These are phyloP conservation scores for Phlyctochytrium planicorne DNA, from an alignment of 192 early-diverging fungal genomes.

Conservation along the genomic window DNA sequence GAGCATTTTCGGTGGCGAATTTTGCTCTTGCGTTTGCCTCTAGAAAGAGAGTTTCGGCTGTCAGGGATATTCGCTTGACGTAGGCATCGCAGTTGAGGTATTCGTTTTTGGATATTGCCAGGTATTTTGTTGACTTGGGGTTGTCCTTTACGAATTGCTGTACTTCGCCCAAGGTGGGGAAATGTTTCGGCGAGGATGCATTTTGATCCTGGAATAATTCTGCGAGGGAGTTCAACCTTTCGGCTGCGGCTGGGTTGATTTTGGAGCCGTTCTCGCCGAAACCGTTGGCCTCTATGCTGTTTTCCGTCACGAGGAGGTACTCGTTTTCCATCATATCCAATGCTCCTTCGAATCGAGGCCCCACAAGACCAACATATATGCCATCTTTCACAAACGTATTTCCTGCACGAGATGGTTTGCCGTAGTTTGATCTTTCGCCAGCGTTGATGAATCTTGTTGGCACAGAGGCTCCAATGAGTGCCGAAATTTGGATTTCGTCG, in stretches of 20 bases:
- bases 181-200: background rate
- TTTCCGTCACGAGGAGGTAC: slow-evolving; percentile 9
- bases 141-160: background rate
- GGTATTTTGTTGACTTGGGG: background rate
- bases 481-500: slow-evolving; percentile 37
- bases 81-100: slow-evolving; percentile 18
- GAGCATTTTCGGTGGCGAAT: background rate
- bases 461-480: slow-evolving; percentile 27
- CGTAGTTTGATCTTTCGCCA: slow-evolving; percentile 22
- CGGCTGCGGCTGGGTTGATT: background rate
- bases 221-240: slow-evolving; percentile 1
- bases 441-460: slow-evolving; percentile 35
- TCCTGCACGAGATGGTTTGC: too few species aligned
- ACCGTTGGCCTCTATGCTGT: background rate
- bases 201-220: background rate
- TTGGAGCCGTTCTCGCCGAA: background rate
- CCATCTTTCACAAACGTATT: slow-evolving; percentile 8
- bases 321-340: slow-evolving; percentile 21
- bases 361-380: slow-evolving; percentile 33
- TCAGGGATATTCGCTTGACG: slow-evolving; percentile 26
- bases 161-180: background rate
- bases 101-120: background rate
- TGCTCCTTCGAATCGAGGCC: slow-evolving; percentile 23
- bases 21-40: slow-evolving; percentile 27
- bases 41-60: slow-evolving; percentile 23